Base-by-base conservation (phyloP, 176 grass and related monocot genomes). In the Zea luxurians region DNA sequence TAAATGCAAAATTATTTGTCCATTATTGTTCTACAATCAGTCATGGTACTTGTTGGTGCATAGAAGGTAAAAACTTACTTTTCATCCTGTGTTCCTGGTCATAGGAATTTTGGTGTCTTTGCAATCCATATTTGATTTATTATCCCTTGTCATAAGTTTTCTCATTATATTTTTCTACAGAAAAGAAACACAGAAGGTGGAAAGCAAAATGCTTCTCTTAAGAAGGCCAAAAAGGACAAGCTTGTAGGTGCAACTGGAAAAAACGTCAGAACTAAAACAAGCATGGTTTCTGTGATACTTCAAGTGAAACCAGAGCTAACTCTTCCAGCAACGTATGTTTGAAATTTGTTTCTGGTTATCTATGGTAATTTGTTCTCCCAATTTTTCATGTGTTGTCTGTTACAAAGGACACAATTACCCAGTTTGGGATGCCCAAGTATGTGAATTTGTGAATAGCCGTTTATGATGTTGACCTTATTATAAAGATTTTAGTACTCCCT, bases 141-240 rank as follows among this genome's bases (percentile, higher is more conserved):
- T 40, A 46, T 80, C 85, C 41, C 74, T 58, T 67, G 48, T 81
- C 68, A 42, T 66, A 48, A 17, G 74, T 73, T 61, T 38, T 92
- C 35, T 73, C 37, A 8, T 75, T 79, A 53, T 48, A 67, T 77
- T 83, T 78, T 83, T 12, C 57, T 70, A 55, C 95, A 98, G 91
- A 98, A 94, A 83, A 98, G 68, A 77, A 75, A 86, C 40, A 46
- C 80, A 41, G 93, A 93, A 79, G 86, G 91, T 87, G 91, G 87
- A 85, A 97, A 97, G 72, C 91, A 92, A 20, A 71, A 89, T 34
- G 80, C 77, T 70, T 69, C 91, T 83, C 37, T 83, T 70, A 98
- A 94, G 78, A 98, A 98, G 86, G 40, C 79, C 57, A 98, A 98
- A 89, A 98, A 94, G 70, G 95, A 98, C 75, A 98, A 94, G 74